phyloP scores from a whole-genome alignment of 805 yeast genomes.

The Candida sphagnicola region DNA sequence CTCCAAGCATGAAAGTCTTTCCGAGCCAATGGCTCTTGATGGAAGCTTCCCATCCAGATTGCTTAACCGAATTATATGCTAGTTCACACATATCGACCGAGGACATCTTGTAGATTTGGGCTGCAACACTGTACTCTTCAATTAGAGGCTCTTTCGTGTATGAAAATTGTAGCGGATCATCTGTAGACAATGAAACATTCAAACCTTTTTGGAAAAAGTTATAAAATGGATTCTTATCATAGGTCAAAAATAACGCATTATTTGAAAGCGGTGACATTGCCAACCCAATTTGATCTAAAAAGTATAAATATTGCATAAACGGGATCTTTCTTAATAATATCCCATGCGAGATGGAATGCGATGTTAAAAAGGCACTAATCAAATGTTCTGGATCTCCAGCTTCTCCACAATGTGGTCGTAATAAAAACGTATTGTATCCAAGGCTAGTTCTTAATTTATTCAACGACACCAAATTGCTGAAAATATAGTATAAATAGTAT shows the following conservation, averaged over 20 bases:
- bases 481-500: conserved; percentile 85
- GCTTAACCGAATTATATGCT: conserved; percentile 87
- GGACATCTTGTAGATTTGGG: conserved; percentile 91
- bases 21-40: conserved; percentile 95
- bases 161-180: conserved; percentile 96
- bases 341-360: conserved; percentile 95
- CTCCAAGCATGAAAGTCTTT: conserved; percentile 49
- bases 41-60: conserved; percentile 88
- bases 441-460: conserved; percentile 77
- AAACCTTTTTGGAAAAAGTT: conserved; percentile 88
- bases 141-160: conserved; percentile 96
- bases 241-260: conserved; percentile 91
- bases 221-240: conserved; percentile 95
- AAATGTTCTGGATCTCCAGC: conserved; percentile 99
- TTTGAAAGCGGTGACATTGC: conserved; percentile 99
- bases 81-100: conserved; percentile 97
- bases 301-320: conserved; percentile 87
- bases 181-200: conserved; percentile 92
- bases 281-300: conserved; percentile 90
- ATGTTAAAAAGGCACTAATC: conserved; percentile 80
- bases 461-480: conserved; percentile 79
- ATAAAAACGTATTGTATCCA: conserved; percentile 83
- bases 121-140: conserved; percentile 97
- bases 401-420: conserved; percentile 98
- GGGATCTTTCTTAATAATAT: conserved; percentile 91